Percentiles rank a stretch among this genome's conserved stretches.
Conservation (phyloP, 2,329 filamentous ascomycete genomes). For the Rhynchosporium agropyri region DNA sequence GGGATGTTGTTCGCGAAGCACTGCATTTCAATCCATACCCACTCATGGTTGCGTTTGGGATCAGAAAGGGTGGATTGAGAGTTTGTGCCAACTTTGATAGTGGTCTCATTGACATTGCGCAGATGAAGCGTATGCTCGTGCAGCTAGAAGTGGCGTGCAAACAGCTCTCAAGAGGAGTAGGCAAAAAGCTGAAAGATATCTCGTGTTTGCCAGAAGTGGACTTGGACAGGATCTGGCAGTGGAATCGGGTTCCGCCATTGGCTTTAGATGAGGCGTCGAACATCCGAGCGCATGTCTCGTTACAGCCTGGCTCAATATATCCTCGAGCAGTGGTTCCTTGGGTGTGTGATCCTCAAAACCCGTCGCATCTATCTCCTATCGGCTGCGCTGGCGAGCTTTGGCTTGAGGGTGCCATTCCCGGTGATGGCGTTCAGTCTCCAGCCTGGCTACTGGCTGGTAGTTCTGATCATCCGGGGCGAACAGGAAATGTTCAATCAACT, state of each 20-base stretch:
- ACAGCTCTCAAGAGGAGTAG: constrained; percentile 35
- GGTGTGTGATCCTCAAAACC: constrained; percentile 42
- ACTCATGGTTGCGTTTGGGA: constrained; percentile 52
- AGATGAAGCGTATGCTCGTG: constrained; percentile 45
- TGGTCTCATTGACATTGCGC: constrained; percentile 41
- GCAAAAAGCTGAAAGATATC: constrained; percentile 41
- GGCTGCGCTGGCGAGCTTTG: constrained; percentile 46
- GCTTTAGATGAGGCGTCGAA: constrained; percentile 38
- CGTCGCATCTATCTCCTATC: constrained; percentile 46
- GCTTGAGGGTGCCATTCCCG: constrained; percentile 46
- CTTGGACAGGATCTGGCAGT: constrained; percentile 48
- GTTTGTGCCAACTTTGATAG: constrained; percentile 50
- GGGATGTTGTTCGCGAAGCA: constrained; percentile 41
- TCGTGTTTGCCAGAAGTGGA: constrained; percentile 41
- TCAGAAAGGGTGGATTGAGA: constrained; percentile 47
- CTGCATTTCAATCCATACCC: constrained; percentile 52
- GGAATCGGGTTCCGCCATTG: constrained; percentile 46
- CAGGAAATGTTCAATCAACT: constrained; percentile 37
- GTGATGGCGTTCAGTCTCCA: constrained; percentile 39
- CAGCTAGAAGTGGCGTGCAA: constrained; percentile 41
- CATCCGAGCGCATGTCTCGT: constrained; percentile 28
- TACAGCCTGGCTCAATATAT: constrained; percentile 41
- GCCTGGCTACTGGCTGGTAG: constrained; percentile 45
- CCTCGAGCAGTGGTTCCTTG: constrained; percentile 43
- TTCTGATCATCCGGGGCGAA: constrained; percentile 39